Evolutionary conservation across 768 basidiomycete genomes (phyloP), one percentile per base, ranked within the genome.

Genomic region (Kwoniella sp.): DNA sequence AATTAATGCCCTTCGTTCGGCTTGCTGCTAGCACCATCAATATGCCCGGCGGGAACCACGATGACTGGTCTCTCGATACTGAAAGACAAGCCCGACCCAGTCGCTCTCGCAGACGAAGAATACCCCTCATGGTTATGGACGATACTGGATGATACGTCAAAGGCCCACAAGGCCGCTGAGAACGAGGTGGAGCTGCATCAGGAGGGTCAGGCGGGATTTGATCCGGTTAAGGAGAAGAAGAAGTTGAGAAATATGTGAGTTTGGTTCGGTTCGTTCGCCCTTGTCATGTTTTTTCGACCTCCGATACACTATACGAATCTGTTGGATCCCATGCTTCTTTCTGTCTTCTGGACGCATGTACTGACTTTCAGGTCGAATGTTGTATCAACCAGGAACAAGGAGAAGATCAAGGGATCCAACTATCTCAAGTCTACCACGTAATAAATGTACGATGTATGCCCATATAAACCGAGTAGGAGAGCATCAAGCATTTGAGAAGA

Each of bases 101-200:
- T 91, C 25, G 90, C 93, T 1, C 81, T 85, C 12, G 83, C 89
- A 0, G 93, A 96, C 79, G 88, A 90, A 50, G 87, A 88, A 70
- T 95, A 96, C 78, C 93, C 93, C 2, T 79, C 86, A 7, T 96
- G 93, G 93, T 79, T 96, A 45, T 96, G 93, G 93, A 87, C 84
- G 15, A 75, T 92, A 41, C 81, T 91, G 22, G 80, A 87, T 23
- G 64, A 69, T 31, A 61, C 65, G 4, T 63, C 55, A 22, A 63
- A 63, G 20, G 62, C 62, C 4, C 62, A 63, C 34, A 63, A 63
- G 48, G 34, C 69, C 54, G 55, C 67, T 54, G 68, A 41, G 34
- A 56, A 30, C 53, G 58, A 47, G 55, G 64, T 47, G 38, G 56
- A 63, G 23, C 26, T 63, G 13, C 34, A 15, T 28, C 51, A 58